phyloP scores from a whole-genome alignment of 108 stramenopile genomes.

The Cyclostephanos invisitatus region DNA sequence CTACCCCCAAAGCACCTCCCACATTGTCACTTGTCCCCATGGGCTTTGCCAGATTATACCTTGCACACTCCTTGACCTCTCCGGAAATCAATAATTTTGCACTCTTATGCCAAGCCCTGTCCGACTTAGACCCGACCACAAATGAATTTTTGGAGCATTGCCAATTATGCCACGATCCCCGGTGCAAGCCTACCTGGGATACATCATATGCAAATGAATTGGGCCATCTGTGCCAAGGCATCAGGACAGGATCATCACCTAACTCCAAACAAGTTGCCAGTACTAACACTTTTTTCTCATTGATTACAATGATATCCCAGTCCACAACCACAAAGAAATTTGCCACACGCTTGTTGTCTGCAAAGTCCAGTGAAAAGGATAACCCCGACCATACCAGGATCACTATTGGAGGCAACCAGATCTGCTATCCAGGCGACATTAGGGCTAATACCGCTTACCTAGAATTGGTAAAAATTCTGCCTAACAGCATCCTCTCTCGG shows the following conservation, averaged over 20 bases:
- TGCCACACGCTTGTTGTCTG: no score
- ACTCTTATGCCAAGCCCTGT: background rate
- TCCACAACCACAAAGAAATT: background rate
- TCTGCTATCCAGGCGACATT: no score
- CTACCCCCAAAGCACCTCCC: no score
- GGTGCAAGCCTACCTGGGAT: no score
- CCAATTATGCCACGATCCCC: background rate
- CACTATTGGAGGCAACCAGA: no score
- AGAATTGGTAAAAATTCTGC: no score
- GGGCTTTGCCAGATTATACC: no score
- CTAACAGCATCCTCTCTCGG: no score
- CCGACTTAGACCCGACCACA: background rate
- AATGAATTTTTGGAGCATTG: background rate
- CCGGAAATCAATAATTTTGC: background rate
- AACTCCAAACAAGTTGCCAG: background rate
- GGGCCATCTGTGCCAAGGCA: no score
- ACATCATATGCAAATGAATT: no score
- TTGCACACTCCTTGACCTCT: background rate
- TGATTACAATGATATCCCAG: conserved; percentile 1
- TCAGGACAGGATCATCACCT: background rate
- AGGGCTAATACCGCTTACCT: background rate
- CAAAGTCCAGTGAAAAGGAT: no score
- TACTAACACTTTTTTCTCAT: background rate
- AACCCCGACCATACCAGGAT: no score
- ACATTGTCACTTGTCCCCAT: background rate